Evolutionary conservation across 495 filamentous ascomycete genomes (phyloP).

Genomic region (Podospora comata): DNA sequence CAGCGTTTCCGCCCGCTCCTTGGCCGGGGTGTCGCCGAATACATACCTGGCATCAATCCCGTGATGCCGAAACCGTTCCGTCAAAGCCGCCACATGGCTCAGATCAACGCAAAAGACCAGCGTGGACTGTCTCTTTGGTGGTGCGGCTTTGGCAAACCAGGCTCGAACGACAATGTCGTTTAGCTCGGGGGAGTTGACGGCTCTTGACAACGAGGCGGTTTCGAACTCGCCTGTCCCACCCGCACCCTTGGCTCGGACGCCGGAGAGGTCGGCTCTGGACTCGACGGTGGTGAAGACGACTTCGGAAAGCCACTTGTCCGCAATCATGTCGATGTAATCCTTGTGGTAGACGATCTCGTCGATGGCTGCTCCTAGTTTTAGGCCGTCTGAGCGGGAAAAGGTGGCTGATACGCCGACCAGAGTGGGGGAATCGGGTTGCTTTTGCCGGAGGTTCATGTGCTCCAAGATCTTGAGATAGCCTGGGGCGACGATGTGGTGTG

Average conservation of each 20-base stretch:
- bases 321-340: conserved; percentile 96
- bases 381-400: conserved; percentile 81
- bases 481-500: conserved; percentile 91
- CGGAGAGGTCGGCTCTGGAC: conserved; percentile 70
- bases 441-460: conserved; percentile 67
- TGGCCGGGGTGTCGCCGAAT: conserved; percentile 68
- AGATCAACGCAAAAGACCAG: conserved; percentile 92
- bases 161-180: conserved; percentile 81
- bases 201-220: conserved; percentile 64
- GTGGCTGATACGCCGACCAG: conserved; percentile 94
- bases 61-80: conserved; percentile 66
- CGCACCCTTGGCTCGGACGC: conserved; percentile 50
- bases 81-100: conserved; percentile 70
- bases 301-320: conserved; percentile 76
- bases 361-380: conserved; percentile 81
- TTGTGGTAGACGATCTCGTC: conserved; percentile 98
- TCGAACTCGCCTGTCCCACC: conserved; percentile 76
- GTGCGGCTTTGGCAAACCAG: conserved; percentile 71
- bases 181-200: conserved; percentile 70
- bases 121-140: conserved; percentile 66
- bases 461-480: conserved; percentile 68
- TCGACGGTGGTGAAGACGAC: conserved; percentile 91
- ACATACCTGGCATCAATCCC: conserved; percentile 82
- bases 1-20: conserved; percentile 62
- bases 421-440: conserved; percentile 56